These are phyloP conservation scores for Suhomyces bolitotheri DNA, from an alignment of 1,139 yeast species.

Conservation along the genomic window DNA sequence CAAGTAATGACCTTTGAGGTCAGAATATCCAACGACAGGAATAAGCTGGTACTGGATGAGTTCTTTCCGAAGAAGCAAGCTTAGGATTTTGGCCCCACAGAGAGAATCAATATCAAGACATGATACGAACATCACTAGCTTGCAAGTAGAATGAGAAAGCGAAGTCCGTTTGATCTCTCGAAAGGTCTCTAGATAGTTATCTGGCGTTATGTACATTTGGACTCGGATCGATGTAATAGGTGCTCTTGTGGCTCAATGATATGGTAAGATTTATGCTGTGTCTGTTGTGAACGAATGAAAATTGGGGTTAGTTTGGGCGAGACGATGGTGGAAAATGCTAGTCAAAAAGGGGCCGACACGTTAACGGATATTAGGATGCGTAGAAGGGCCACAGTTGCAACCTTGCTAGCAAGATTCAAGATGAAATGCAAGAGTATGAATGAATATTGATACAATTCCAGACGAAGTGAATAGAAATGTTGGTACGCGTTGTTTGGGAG, in stretches of 20 bases:
- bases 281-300: too few relatives aligned
- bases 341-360: too few relatives aligned
- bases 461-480: not conserved
- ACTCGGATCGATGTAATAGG: too few relatives aligned
- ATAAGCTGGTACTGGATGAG: conserved; percentile 84
- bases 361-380: too few relatives aligned
- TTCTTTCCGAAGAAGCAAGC: conserved; percentile 72
- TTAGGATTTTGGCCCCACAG: conserved; percentile 80
- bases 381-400: too few relatives aligned
- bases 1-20: conserved; percentile 61
- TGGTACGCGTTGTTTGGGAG: not conserved
- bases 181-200: conserved; percentile 59
- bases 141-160: conserved; percentile 86
- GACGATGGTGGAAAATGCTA: too few relatives aligned
- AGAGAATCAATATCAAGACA: conserved; percentile 90
- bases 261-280: too few relatives aligned
- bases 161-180: conserved; percentile 61
- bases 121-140: conserved; percentile 83
- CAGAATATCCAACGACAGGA: conserved; percentile 93
- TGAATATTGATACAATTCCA: too few relatives aligned
- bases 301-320: too few relatives aligned
- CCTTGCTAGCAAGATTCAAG: too few relatives aligned
- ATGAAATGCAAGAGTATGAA: too few relatives aligned
- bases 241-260: too few relatives aligned
- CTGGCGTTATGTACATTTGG: conserved; percentile 70